Conservation (phyloP, 805 yeast species). For the Saturnispora bothae region DNA sequence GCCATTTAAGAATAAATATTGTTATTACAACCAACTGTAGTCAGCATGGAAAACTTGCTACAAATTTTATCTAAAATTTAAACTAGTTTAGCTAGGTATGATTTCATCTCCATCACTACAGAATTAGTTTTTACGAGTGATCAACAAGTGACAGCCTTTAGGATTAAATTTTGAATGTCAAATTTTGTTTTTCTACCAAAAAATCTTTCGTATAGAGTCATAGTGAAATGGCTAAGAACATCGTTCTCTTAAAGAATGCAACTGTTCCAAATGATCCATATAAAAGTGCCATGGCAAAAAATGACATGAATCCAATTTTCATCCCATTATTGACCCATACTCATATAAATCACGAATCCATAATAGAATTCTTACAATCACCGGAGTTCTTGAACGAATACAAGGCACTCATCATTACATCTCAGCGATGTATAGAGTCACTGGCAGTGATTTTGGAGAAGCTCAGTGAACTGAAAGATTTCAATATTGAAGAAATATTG, state of each 20-base stretch:
- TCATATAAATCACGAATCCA: conserved; percentile 37
- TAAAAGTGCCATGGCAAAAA: conserved; percentile 29
- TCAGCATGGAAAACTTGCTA: no score
- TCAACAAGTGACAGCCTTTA: no score
- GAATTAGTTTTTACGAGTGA: no score
- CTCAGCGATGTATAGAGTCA: conserved; percentile 87
- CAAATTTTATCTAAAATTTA: no score
- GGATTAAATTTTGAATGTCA: no score
- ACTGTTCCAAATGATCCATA: conserved; percentile 65
- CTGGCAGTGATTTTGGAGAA: conserved; percentile 35
- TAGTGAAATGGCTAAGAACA: conserved; percentile 20
- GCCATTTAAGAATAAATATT: no score
- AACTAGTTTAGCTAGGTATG: no score
- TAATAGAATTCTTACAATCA: conserved; percentile 35
- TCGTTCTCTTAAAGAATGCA: conserved; percentile 59
- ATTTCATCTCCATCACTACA: no score
- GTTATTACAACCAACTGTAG: no score
- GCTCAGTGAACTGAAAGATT: conserved; percentile 14
- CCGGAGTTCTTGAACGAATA: conserved; percentile 30
- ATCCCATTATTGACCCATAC: conserved; percentile 67
- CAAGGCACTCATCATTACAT: conserved; percentile 63
- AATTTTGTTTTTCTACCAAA: no score
- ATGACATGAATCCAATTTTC: conserved; percentile 40
- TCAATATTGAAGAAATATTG: conserved; percentile 23
- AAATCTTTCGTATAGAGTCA: no score